A percentile compares a stretch with the other conserved stretches of the same genome.
Evolutionary conservation across 2,329 filamentous ascomycete genomes (phyloP).

Genomic region (Fusarium foetens): DNA sequence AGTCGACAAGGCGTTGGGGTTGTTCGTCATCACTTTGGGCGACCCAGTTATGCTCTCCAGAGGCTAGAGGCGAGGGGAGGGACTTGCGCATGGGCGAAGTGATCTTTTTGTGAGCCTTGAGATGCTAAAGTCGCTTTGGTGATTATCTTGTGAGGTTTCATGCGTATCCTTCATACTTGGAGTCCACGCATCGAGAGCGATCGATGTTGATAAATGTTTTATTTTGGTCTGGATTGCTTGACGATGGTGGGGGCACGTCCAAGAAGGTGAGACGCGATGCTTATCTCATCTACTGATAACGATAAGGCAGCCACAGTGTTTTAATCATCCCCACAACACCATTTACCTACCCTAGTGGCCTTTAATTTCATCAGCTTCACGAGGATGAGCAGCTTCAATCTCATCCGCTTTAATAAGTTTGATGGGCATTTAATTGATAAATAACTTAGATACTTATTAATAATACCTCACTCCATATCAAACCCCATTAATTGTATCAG

Average conservation of each 20-base stretch:
- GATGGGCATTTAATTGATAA: fast-evolving
- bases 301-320: neutral
- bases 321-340: neutral
- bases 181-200: neutral
- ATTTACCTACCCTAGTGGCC: neutral
- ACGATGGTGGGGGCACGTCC: too few species aligned
- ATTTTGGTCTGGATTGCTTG: too few species aligned
- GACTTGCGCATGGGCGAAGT: too few species aligned
- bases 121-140: too few species aligned
- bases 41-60: neutral
- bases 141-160: too few species aligned
- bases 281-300: fast-evolving
- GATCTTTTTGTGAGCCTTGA: too few species aligned
- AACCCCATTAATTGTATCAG: fast-evolving
- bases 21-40: neutral
- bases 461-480: fast-evolving
- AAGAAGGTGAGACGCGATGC: too few species aligned
- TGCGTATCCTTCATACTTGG: too few species aligned
- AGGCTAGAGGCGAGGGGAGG: too few species aligned
- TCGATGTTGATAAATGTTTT: neutral
- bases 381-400: fast-evolving
- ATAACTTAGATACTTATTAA: too few species aligned
- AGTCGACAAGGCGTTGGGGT: neutral
- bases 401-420: fast-evolving
- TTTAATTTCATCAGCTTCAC: fast-evolving